A percentile compares a stretch with the other conserved stretches of the same genome.
These are phyloP conservation scores for Colletotrichum sp. DNA, from an alignment of 2,329 filamentous ascomycete genomes.

Conservation along the genomic window DNA sequence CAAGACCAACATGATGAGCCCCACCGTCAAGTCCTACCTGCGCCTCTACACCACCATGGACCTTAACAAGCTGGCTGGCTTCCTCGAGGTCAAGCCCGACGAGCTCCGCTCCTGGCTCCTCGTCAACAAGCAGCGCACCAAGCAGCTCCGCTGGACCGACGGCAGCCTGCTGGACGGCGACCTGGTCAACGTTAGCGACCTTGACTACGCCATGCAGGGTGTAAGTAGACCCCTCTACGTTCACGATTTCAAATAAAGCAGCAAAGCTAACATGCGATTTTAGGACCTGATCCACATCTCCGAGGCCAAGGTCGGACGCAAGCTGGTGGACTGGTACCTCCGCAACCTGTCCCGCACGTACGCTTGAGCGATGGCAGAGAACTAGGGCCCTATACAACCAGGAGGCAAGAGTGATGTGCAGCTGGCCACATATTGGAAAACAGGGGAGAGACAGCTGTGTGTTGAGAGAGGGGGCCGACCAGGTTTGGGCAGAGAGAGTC, in stretches of 20 bases:
- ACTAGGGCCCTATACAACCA: conserved; percentile 2
- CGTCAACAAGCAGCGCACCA: conserved; percentile 98
- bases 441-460: not conserved
- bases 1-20: conserved; percentile 98
- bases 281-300: conserved; percentile 98
- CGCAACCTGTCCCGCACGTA: conserved; percentile 96
- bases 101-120: conserved; percentile 92
- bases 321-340: conserved; percentile 98
- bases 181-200: conserved; percentile 88
- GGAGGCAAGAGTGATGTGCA: not conserved
- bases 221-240: conserved; percentile 58
- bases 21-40: conserved; percentile 97
- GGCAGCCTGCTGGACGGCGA: conserved; percentile 92
- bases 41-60: conserved; percentile 99
- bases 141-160: conserved; percentile 92
- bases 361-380: conserved; percentile 49
- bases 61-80: conserved; percentile 94
- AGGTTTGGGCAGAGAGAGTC: conserved; percentile 9
- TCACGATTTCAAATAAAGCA: not conserved
- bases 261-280: not conserved
- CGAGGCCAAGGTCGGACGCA: conserved; percentile 96
- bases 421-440: conserved; percentile 2
- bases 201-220: conserved; percentile 96
- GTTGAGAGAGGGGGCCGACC: not conserved
- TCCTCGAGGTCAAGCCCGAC: conserved; percentile 96